Evolutionary conservation across 495 filamentous ascomycete species (phyloP).

Genomic region (Opeltia flavorubescens): DNA sequence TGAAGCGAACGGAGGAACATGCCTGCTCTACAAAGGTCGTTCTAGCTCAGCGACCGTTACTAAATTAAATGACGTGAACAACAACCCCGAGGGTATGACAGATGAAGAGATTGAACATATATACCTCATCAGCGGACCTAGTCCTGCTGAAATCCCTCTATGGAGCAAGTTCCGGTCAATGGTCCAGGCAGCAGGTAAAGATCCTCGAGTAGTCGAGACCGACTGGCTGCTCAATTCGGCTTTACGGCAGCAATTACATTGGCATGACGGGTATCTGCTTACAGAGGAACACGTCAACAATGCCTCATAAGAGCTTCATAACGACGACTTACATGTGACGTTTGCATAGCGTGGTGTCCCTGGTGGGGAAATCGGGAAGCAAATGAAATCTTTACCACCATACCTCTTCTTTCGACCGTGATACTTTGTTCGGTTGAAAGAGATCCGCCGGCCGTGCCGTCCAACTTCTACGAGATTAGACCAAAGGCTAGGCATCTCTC

Average conservation of each 20-base stretch:
- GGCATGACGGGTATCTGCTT: constrained; percentile 46
- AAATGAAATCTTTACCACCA: too few relatives aligned
- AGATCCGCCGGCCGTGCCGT: too few relatives aligned
- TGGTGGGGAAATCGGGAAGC: too few relatives aligned
- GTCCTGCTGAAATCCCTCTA: constrained; percentile 50
- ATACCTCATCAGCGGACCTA: constrained; percentile 56
- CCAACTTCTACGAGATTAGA: too few relatives aligned
- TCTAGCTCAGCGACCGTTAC: constrained; percentile 37
- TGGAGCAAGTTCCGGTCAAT: constrained; percentile 72
- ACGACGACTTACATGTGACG: background rate
- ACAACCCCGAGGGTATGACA: constrained; percentile 35
- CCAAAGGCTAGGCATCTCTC: too few relatives aligned
- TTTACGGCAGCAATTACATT: constrained; percentile 65
- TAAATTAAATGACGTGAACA: constrained; percentile 23
- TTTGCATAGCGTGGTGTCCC: constrained; percentile 3
- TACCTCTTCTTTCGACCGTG: too few relatives aligned
- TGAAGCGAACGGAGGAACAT: constrained; percentile 74
- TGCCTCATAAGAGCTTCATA: background rate
- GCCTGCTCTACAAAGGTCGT: constrained; percentile 61
- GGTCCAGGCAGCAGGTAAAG: constrained; percentile 55
- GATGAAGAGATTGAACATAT: constrained; percentile 46
- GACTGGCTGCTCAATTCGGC: constrained; percentile 87
- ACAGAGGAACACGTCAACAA: constrained; percentile 9
- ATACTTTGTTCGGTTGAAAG: too few relatives aligned
- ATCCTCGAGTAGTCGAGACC: constrained; percentile 58